These are phyloP conservation scores for Arachnopeziza araneosa DNA, from an alignment of 2,329 filamentous ascomycete genomes.

Conservation along the genomic window DNA sequence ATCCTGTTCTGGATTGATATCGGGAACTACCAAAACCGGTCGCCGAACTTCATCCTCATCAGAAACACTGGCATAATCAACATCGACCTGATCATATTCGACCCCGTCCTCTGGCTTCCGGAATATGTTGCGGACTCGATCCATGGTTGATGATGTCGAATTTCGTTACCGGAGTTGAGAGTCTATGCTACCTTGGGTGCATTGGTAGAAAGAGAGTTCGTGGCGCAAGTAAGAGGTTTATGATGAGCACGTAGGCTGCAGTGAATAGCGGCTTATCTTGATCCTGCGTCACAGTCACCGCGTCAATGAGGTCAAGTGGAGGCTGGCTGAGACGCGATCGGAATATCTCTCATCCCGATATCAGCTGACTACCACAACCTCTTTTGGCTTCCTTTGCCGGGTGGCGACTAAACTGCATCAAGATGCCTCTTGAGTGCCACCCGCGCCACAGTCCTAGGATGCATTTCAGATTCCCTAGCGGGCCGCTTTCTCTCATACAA, in stretches of 20 bases:
- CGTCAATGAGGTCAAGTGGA: not conserved
- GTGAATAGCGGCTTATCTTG: not conserved
- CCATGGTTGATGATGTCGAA: not conserved
- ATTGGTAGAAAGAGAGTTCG: not conserved
- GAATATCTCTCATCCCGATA: not conserved
- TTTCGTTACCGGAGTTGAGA: not conserved
- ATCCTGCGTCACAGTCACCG: not conserved
- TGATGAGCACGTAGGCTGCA: not conserved
- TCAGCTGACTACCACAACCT: not conserved
- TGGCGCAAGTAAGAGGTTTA: not conserved
- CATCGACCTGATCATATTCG: slow-evolving; percentile 23
- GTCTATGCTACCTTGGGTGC: not conserved
- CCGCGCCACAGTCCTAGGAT: slow-evolving; percentile 7
- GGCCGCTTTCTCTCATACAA: slow-evolving; percentile 24
- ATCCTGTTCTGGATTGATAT: slow-evolving; percentile 1
- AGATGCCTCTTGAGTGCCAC: slow-evolving; percentile 1
- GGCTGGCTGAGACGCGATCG: not conserved
- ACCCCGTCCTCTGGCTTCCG: slow-evolving; percentile 15
- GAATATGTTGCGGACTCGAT: slow-evolving; percentile 23
- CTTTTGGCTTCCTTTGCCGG: not conserved
- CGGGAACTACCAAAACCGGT: slow-evolving; percentile 13
- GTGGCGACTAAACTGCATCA: not conserved
- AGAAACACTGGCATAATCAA: slow-evolving; percentile 5
- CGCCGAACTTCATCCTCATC: slow-evolving; percentile 16
- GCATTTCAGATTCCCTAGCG: slow-evolving; percentile 19